These are phyloP conservation scores for Backusella parvicylindrica DNA, from an alignment of 192 early-diverging fungal genomes.

Conservation along the genomic window DNA sequence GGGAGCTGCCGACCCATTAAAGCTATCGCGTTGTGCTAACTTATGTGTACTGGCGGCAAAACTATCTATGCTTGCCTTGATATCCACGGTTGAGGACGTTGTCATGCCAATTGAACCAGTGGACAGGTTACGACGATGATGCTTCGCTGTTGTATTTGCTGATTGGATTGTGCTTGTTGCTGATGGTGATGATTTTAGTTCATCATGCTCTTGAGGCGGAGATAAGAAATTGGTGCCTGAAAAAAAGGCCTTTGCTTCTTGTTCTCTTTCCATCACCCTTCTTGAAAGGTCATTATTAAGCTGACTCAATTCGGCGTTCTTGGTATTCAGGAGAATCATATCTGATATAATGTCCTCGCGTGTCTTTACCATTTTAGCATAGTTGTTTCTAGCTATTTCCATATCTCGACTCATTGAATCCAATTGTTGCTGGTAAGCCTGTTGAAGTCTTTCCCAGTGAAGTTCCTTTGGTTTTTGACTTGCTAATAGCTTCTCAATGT, in stretches of 20 bases:
- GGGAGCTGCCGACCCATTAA: slow-evolving; percentile 36
- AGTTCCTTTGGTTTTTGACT: slow-evolving; percentile 7
- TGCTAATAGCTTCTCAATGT: neutral
- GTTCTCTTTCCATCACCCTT: slow-evolving; percentile 38
- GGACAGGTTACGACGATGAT: neutral
- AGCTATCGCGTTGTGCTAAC: slow-evolving; percentile 37
- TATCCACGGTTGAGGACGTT: neutral
- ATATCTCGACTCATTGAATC: slow-evolving; percentile 42
- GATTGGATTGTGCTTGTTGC: neutral
- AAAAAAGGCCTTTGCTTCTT: slow-evolving; percentile 34
- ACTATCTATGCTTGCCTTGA: neutral
- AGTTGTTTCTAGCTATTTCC: slow-evolving; percentile 38
- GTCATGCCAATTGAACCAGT: slow-evolving; percentile 3
- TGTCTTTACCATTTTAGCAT: slow-evolving; percentile 34
- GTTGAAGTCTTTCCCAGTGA: slow-evolving; percentile 18
- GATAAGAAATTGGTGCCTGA: slow-evolving; percentile 29
- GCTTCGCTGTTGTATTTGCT: neutral
- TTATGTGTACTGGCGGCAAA: neutral
- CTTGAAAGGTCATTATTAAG: slow-evolving; percentile 57
- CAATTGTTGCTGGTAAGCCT: slow-evolving; percentile 46
- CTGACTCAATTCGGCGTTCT: slow-evolving; percentile 48
- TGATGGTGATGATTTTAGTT: neutral
- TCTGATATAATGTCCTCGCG: slow-evolving; percentile 51
- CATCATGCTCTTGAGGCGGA: neutral
- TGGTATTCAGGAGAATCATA: slow-evolving; percentile 45